Percentiles rank a stretch among this genome's conserved stretches.
Evolutionary conservation across 768 basidiomycete species (phyloP).

Genomic region (Kwoniella heveanensis): DNA sequence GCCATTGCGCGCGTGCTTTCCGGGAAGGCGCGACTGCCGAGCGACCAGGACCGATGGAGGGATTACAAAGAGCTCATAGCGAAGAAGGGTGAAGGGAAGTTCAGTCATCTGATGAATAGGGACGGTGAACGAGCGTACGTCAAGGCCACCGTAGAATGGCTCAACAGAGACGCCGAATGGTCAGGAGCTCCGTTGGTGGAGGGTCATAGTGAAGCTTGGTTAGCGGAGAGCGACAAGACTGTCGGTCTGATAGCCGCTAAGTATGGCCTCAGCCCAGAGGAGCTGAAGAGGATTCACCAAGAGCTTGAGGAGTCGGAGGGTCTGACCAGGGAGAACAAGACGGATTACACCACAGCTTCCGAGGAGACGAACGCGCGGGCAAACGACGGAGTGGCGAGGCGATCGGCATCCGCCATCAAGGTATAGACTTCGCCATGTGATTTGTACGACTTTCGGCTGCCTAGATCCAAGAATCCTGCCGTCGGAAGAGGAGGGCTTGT

Average conservation of each 20-base stretch:
- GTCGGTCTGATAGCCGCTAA: conserved; percentile 13
- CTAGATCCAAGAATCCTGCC: no score
- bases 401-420: neutral
- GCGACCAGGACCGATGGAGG: conserved; percentile 2
- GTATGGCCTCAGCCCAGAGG: conserved; percentile 20
- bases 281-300: conserved; percentile 7
- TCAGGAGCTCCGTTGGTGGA: conserved; percentile 23
- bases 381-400: conserved; percentile 2
- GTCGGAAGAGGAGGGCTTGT: no score
- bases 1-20: conserved; percentile 38
- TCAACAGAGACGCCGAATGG: conserved; percentile 37
- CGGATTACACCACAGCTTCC: neutral
- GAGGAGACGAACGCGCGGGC: conserved; percentile 13
- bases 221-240: conserved; percentile 20
- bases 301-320: conserved; percentile 1
- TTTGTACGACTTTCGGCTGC: no score
- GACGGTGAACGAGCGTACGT: conserved; percentile 34
- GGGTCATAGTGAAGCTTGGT: conserved; percentile 22
- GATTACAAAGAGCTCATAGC: conserved; percentile 23
- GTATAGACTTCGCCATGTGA: neutral
- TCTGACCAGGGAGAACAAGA: conserved; percentile 1
- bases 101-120: conserved; percentile 29
- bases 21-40: conserved; percentile 28
- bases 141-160: conserved; percentile 33
- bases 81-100: conserved; percentile 33